Evolutionary conservation across 2,329 filamentous ascomycete species (phyloP).

Genomic region (Exophiala aquamarina): DNA sequence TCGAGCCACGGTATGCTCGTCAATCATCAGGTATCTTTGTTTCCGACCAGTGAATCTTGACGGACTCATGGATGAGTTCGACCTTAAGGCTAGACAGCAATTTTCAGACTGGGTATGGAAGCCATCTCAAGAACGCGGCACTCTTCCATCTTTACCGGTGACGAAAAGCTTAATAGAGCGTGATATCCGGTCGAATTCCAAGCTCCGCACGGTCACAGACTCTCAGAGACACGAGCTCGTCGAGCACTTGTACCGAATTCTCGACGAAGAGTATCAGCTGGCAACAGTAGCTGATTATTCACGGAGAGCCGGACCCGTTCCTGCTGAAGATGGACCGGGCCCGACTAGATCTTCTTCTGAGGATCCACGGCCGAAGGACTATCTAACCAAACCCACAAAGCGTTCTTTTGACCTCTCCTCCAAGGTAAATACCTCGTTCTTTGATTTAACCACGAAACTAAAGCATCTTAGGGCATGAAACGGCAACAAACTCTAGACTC

Average conservation of each 20-base stretch:
- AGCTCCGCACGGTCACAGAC: slow-evolving; percentile 4
- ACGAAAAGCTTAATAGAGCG: slow-evolving; percentile 23
- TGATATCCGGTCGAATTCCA: slow-evolving; percentile 7
- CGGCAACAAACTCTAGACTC: no score
- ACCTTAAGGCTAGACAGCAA: slow-evolving; percentile 31
- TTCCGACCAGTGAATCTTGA: slow-evolving; percentile 31
- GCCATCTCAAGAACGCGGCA: slow-evolving; percentile 30
- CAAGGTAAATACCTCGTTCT: no score
- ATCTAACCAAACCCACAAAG: no score
- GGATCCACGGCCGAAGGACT: no score
- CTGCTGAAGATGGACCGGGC: not conserved
- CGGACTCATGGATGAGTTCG: slow-evolving; percentile 32
- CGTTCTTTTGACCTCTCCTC: no score
- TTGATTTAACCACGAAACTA: no score
- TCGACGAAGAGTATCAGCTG: slow-evolving; percentile 33
- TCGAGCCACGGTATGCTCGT: slow-evolving; percentile 30
- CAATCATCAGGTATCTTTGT: slow-evolving; percentile 32
- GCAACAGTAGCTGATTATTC: slow-evolving; percentile 29
- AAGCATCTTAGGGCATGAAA: no score
- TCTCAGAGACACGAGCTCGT: slow-evolving; percentile 31
- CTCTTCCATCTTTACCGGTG: slow-evolving; percentile 25
- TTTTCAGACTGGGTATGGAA: slow-evolving; percentile 29
- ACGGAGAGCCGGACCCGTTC: not conserved
- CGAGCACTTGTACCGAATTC: slow-evolving; percentile 29
- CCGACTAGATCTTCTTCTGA: not conserved